Base-by-base conservation (phyloP, 768 basidiomycete genomes). In the Mycena maculata region DNA sequence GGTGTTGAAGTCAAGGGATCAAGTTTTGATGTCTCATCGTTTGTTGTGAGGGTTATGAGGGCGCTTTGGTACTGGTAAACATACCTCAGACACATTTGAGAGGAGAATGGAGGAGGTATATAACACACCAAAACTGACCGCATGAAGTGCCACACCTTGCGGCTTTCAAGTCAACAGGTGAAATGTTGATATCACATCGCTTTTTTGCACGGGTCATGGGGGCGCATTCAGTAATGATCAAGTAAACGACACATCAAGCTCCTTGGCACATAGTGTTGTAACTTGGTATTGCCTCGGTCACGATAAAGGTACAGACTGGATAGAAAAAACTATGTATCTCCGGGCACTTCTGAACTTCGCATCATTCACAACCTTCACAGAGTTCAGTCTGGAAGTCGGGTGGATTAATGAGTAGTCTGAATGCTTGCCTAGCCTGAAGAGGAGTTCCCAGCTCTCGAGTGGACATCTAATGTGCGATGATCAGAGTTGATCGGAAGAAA, bases 1-100 rank as follows among this genome's bases (percentile, higher is more conserved):
- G 55, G 55, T 42, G 55, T 42, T 57, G 54, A 57, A 57, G 55
- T 57, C 41, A 55, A 55, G 53, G 53, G 53, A 55, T 55, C 53
- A 55, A 55, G 53, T 55, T 55, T 55, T 55, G 53, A 55, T 55
- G 53, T 55, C 53, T 55, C 53, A 55, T 55, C 53, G 41, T 55
- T 55, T 55, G 36, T 55, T 55, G 53, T 55, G 53, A 55, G 53
- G 53, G 53, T 55, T 55, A 55, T 55, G 53, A 55, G 55, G 55
- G 55, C 41, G 55, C 55, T 57, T 44, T 25, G 55, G 55, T 55
- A 44, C 39, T 57, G 55, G 55, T 31, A 57, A 44, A 57, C 39
- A 57, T 57, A 57, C 55, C 55, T 57, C 55, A 57, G 55, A 57
- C 55, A 57, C 41, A 57, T 57, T 57, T 57, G 55, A 57, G 55